Percentiles rank a stretch among this genome's conserved stretches.
phyloP scores from a whole-genome alignment of 2,329 filamentous ascomycete species.

The Verticillium nubilum region DNA sequence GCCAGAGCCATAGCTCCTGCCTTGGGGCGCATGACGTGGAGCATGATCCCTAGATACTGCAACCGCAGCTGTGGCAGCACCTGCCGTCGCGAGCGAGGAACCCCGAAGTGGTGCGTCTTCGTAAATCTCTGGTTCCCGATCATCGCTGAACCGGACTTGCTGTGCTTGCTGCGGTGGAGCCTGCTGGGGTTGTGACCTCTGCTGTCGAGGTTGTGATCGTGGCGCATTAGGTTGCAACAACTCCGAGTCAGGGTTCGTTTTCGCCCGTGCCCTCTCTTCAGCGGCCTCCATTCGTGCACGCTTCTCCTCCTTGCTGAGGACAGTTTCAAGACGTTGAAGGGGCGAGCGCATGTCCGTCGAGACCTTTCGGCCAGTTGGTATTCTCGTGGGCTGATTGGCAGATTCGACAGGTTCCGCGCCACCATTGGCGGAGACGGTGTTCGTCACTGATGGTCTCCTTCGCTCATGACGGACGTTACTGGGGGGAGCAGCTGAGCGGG shows the following conservation, averaged over 20 bases:
- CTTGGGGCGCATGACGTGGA: slow-evolving; percentile 12
- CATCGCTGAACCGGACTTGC: slow-evolving; percentile 20
- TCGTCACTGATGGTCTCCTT: neutral
- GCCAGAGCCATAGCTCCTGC: slow-evolving; percentile 20
- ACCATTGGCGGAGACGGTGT: neutral
- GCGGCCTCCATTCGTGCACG: slow-evolving; percentile 78
- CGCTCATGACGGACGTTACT: neutral
- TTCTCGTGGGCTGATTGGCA: slow-evolving; percentile 26
- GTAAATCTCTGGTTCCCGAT: neutral
- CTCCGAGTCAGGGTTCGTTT: slow-evolving; percentile 32
- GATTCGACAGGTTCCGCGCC: neutral
- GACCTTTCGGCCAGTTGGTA: slow-evolving; percentile 43
- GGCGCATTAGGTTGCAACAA: slow-evolving; percentile 6
- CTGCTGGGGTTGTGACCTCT: slow-evolving; percentile 1
- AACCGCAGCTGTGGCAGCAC: neutral
- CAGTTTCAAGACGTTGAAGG: slow-evolving; percentile 87
- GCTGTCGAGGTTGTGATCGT: slow-evolving; percentile 14
- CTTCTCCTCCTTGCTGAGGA: slow-evolving; percentile 92
- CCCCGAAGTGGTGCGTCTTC: neutral
- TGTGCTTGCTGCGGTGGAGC: slow-evolving; percentile 5
- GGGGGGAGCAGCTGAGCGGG: neutral
- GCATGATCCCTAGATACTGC: slow-evolving; percentile 14
- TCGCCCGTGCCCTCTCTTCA: slow-evolving; percentile 66
- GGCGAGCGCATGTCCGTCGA: slow-evolving; percentile 82
- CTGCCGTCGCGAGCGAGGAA: neutral